These are phyloP conservation scores for Ceratocystiopsis sp. DNA, from an alignment of 2,329 filamentous ascomycete genomes.

Conservation along the genomic window DNA sequence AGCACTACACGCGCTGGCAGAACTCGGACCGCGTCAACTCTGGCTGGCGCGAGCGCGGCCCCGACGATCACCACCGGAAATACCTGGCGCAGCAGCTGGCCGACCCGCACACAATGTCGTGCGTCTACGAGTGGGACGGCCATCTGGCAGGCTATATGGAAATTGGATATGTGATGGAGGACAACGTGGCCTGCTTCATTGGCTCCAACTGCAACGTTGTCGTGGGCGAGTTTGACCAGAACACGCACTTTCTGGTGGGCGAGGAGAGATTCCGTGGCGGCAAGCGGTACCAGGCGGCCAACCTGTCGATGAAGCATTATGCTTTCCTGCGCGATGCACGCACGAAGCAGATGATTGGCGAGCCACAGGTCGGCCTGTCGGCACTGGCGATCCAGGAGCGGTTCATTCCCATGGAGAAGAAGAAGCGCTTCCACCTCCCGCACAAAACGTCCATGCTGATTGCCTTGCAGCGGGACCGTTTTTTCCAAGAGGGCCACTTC, in stretches of 20 bases:
- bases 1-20: conserved; percentile 48
- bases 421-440: conserved; percentile 55
- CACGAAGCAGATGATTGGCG: conserved; percentile 41
- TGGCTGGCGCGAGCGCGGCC: conserved; percentile 67
- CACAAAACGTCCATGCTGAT: conserved; percentile 56
- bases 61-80: conserved; percentile 54
- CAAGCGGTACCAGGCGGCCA: conserved; percentile 44
- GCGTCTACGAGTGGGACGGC: conserved; percentile 57
- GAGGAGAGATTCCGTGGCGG: conserved; percentile 42
- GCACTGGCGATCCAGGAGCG: conserved; percentile 60
- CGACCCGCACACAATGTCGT: conserved; percentile 53
- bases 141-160: conserved; percentile 63
- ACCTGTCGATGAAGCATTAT: conserved; percentile 45
- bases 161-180: conserved; percentile 50
- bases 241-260: conserved; percentile 40
- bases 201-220: conserved; percentile 28
- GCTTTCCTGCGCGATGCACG: conserved; percentile 44
- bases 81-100: conserved; percentile 53
- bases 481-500: conserved; percentile 35
- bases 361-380: conserved; percentile 54
- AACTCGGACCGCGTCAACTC: conserved; percentile 68
- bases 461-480: conserved; percentile 46
- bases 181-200: conserved; percentile 36
- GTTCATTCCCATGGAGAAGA: conserved; percentile 53
- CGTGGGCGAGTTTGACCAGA: conserved; percentile 38